Evolutionary conservation across 345 rosid genomes (phyloP), one percentile per base, ranked within the genome.

Genomic region (Crucihimalaya himalaica): DNA sequence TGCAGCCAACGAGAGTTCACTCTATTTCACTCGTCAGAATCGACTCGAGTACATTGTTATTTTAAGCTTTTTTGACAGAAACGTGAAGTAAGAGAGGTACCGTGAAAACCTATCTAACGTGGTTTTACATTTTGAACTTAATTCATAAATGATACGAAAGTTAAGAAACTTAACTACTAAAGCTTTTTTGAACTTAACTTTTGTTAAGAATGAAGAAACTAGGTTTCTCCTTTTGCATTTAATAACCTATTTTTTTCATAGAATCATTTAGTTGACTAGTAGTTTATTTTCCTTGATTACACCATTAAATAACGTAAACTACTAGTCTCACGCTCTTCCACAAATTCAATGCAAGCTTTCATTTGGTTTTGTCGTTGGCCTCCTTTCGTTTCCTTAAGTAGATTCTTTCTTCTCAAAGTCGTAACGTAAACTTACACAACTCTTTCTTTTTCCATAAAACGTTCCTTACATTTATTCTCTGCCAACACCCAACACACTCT

Each of bases 341-440:
- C 28, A 37, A 21, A 66, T 51, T 50, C 20, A 60, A 6, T 50
- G 27, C 58, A 71, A 60, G 29, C 21, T 20, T 72, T 52, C 25
- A n/a, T 42, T 43, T 13, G 34, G 1, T 66, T 35, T 74, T 54
- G 47, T 42, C 43, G 45, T 63, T 40, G 11, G 7, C 47, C 52
- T 37, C n/a, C 12, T 70, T 68, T 42, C 2, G 61, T 68, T 45
- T 73, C 65, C 32, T 57, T 48, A 31, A 29, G 55, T 72, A 43
- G 70, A 15, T 43, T 54, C 32, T 64, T 16, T 64, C 73, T 67
- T 58, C 54, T 45, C 15, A 20, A 7, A 15, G 19, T 64, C 35
- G 64, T 73, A 73, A 64, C 71, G 71, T 43, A 63, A 43, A 54
- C 48, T 27, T 11, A 20, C 10, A 73, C 43, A 31, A 19, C 52